Base-by-base conservation (phyloP, 1,284 basidiomycete species). In the Leccinum pachyderme region DNA sequence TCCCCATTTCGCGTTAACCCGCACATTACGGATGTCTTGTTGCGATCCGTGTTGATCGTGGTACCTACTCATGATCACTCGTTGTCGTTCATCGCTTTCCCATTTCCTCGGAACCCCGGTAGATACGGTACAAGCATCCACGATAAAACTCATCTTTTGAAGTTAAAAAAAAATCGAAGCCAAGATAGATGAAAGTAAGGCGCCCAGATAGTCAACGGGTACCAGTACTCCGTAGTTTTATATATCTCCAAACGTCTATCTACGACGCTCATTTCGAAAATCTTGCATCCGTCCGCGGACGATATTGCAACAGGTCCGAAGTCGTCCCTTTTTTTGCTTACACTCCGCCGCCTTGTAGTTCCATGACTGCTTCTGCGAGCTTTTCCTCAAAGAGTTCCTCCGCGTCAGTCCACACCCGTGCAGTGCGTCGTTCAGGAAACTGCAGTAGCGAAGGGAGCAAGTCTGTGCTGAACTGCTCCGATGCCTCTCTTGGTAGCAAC, bases 401-500 rank as follows among this genome's bases (percentile, higher is more conserved):
- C 1, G 96, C 95, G 57, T 96, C 89, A 27, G 80, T 81, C 96
- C 96, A 98, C 6, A 98, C 93, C 13, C 85, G 81, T 31, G 89
- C 87, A 0, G 70, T 79, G 54, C 78, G 65, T 58, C 90, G 76
- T 56, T 85, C 73, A 2, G 90, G 91, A 60, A 95, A 82, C 68
- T 91, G 81, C 37, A 95, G 73, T 59, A 98, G 73, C 15, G 93
- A 93, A 7, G 95, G 95, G 35, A 99, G 77, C 32, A 99, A 80
- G 74, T 98, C 95, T 18, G 75, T 70, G 66, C 93, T 95, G 77
- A 99, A 99, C 67, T 96, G 95, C 75, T 99, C 96, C 1, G 93
- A 96, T 5, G 95, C 90, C 74, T 99, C 97, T 51, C 97, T 83
- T 28, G 97, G 97, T 37, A 98, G 82, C 62, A 99, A 77, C 37